Conservation (phyloP, 441 rosid genomes). For the Macaranga tanarius region DNA sequence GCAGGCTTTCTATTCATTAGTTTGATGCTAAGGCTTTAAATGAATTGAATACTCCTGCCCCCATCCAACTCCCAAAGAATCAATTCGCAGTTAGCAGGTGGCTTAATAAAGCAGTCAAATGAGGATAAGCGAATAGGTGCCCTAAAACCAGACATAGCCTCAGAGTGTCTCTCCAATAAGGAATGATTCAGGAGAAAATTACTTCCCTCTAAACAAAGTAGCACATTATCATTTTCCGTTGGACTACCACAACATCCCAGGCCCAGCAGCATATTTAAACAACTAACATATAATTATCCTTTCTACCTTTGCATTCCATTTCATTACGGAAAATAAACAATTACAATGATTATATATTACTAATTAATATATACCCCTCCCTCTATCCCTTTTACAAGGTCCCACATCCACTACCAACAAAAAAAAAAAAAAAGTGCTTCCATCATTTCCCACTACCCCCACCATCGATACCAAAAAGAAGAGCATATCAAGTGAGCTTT, state of each 20-base stretch:
- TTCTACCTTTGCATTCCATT: slow-evolving; percentile 32
- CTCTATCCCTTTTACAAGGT: slow-evolving; percentile 42
- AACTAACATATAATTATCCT: slow-evolving; percentile 37
- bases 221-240: slow-evolving; percentile 21
- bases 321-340: slow-evolving; percentile 24
- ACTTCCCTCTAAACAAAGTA: slow-evolving; percentile 28
- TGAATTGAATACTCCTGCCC: not conserved
- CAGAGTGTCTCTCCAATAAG: slow-evolving; percentile 10
- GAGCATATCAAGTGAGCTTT: slow-evolving; percentile 54
- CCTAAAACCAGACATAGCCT: not conserved
- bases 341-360: slow-evolving; percentile 15
- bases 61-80: not conserved
- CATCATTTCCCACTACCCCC: slow-evolving; percentile 65
- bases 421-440: slow-evolving; percentile 44
- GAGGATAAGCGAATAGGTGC: not conserved
- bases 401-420: slow-evolving; percentile 65
- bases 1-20: no score
- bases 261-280: not conserved
- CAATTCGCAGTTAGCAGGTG: not conserved
- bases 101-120: not conserved
- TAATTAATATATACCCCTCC: slow-evolving; percentile 17
- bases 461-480: slow-evolving; percentile 35
- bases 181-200: slow-evolving; percentile 32
- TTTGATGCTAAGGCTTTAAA: no score
- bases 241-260: slow-evolving; percentile 20